Evolutionary conservation across 768 basidiomycete species (phyloP).

Genomic region (Pilatotrama ljubarskyi): DNA sequence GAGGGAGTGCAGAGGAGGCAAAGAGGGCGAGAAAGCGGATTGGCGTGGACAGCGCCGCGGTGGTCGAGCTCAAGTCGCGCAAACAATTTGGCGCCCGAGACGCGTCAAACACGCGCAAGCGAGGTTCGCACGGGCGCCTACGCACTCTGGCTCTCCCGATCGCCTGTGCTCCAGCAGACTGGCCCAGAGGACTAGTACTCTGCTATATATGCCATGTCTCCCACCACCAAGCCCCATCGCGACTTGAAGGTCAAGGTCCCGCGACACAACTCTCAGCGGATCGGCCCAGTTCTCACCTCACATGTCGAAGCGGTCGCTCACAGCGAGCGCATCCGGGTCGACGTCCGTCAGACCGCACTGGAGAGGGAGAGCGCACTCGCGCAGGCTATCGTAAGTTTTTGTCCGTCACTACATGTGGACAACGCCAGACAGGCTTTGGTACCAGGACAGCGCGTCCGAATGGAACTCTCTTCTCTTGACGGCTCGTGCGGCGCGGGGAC

Average conservation of each 20-base stretch:
- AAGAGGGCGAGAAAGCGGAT: neutral
- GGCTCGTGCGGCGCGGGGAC: constrained; percentile 79
- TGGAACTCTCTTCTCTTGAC: constrained; percentile 83
- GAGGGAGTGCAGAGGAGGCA: too few relatives aligned
- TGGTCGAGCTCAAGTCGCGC: constrained; percentile 18
- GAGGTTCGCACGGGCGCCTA: neutral
- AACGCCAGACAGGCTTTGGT: neutral
- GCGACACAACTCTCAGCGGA: constrained; percentile 71
- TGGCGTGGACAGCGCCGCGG: neutral
- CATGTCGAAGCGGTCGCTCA: constrained; percentile 60
- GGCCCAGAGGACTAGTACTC: too few relatives aligned
- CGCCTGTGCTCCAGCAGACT: neutral
- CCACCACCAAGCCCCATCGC: constrained; percentile 51
- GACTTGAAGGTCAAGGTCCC: constrained; percentile 67
- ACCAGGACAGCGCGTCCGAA: constrained; percentile 74
- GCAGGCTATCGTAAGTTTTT: constrained; percentile 61
- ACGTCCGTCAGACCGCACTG: constrained; percentile 61
- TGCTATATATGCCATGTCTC: constrained; percentile 48
- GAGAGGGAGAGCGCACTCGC: constrained; percentile 51
- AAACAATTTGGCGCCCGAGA: constrained; percentile 12
- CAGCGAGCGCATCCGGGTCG: constrained; percentile 48
- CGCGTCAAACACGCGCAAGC: constrained; percentile 11
- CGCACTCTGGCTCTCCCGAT: neutral
- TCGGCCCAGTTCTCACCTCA: constrained; percentile 60
- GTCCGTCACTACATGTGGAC: neutral